phyloP scores from a whole-genome alignment of 805 yeast species.

The Cyberlindnera japonica region DNA sequence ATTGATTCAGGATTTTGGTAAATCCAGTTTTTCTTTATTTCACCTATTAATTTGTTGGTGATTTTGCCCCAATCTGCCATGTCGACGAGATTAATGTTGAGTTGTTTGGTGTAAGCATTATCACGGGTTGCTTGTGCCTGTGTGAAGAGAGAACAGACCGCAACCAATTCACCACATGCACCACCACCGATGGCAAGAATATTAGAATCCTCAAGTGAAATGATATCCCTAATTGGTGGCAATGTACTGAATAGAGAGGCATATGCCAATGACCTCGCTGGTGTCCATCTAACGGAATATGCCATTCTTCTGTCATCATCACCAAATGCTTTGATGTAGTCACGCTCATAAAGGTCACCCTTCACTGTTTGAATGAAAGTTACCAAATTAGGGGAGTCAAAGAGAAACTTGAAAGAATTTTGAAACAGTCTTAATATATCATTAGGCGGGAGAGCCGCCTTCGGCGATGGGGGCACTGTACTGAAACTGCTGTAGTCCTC shows the following conservation, averaged over 20 bases:
- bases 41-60: constrained; percentile 40
- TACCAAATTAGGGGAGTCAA: constrained; percentile 26
- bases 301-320: constrained; percentile 63
- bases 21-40: constrained; percentile 53
- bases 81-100: constrained; percentile 59
- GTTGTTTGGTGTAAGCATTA: constrained; percentile 21
- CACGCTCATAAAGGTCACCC: constrained; percentile 62
- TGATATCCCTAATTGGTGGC: constrained; percentile 36
- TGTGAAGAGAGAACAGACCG: constrained; percentile 54
- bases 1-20: constrained; percentile 35
- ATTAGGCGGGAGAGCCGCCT: constrained; percentile 20
- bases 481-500: constrained; percentile 5
- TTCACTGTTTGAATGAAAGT: constrained; percentile 65
- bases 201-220: constrained; percentile 31
- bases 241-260: constrained; percentile 59
- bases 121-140: constrained; percentile 24
- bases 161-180: constrained; percentile 77
- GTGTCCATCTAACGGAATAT: constrained; percentile 82
- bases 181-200: constrained; percentile 83
- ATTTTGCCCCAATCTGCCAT: constrained; percentile 74
- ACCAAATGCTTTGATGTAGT: constrained; percentile 68
- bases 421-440: constrained; percentile 24
- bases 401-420: constrained; percentile 20
- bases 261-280: constrained; percentile 75
- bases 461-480: constrained; percentile 20